phyloP scores from a whole-genome alignment of 352 stramenopile species.

The Blastocystis hominis region DNA sequence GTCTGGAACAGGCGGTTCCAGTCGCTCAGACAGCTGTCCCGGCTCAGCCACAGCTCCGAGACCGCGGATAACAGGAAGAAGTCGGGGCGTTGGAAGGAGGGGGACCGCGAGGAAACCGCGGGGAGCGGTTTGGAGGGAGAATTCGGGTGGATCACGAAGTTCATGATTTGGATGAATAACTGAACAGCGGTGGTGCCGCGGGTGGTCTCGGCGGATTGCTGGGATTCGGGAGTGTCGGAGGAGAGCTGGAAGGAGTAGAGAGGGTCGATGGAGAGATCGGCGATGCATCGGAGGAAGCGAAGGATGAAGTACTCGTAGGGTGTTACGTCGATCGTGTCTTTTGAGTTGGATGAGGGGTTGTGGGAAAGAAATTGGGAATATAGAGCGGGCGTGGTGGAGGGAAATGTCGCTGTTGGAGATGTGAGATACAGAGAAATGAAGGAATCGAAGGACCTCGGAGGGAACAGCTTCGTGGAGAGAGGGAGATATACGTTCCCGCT shows the following conservation, averaged over 20 bases:
- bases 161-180: constrained; percentile 26
- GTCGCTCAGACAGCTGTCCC: not conserved
- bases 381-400: not conserved
- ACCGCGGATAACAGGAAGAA: constrained; percentile 1
- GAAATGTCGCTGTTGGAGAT: not conserved
- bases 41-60: not conserved
- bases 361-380: constrained; percentile 32
- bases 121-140: not conserved
- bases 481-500: not conserved
- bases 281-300: not conserved
- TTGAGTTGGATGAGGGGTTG: not conserved
- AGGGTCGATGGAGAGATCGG: not conserved
- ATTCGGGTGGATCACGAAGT: not conserved
- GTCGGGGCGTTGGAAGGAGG: constrained; percentile 16
- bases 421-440: not conserved
- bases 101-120: not conserved
- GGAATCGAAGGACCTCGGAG: not conserved
- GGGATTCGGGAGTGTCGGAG: not conserved
- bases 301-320: constrained; percentile 45
- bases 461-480: not conserved
- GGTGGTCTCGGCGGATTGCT: not conserved
- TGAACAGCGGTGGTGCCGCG: not conserved
- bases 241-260: not conserved
- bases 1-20: not conserved
- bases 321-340: constrained; percentile 15